These are phyloP conservation scores for Fusarium nurragi DNA, from an alignment of 2,329 filamentous ascomycete genomes.

Conservation along the genomic window DNA sequence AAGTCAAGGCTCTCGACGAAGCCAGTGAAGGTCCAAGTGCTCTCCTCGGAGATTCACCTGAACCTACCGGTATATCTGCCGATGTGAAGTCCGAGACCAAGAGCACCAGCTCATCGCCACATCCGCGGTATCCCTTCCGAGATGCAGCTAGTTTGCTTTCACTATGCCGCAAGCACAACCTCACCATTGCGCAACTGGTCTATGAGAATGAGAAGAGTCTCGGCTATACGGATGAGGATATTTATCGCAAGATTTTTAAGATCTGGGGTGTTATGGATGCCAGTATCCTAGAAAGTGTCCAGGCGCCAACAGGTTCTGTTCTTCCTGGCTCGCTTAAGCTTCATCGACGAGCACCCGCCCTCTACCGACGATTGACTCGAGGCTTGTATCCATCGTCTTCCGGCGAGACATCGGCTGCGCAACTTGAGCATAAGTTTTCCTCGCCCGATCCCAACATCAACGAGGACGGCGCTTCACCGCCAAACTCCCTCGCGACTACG, in stretches of 20 bases:
- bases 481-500: slow-evolving; percentile 4
- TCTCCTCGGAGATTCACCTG: slow-evolving; percentile 17
- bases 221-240: slow-evolving; percentile 60
- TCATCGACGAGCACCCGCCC: slow-evolving; percentile 56
- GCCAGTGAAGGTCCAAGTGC: slow-evolving; percentile 11
- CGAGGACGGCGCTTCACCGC: slow-evolving; percentile 7
- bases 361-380: slow-evolving; percentile 57
- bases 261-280: slow-evolving; percentile 64
- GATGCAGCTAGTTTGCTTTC: slow-evolving; percentile 57
- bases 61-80: slow-evolving; percentile 9
- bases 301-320: slow-evolving; percentile 53
- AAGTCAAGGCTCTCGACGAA: slow-evolving; percentile 51
- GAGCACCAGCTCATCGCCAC: slow-evolving; percentile 38
- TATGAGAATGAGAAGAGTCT: slow-evolving; percentile 64
- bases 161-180: slow-evolving; percentile 59
- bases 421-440: slow-evolving; percentile 22
- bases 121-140: slow-evolving; percentile 59
- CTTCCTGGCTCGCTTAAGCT: slow-evolving; percentile 60
- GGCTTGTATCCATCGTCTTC: slow-evolving; percentile 55
- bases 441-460: slow-evolving; percentile 4
- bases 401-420: slow-evolving; percentile 15
- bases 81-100: slow-evolving; percentile 32
- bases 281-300: slow-evolving; percentile 60
- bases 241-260: slow-evolving; percentile 56
- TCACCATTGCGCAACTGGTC: slow-evolving; percentile 62